Evolutionary conservation across 495 filamentous ascomycete genomes (phyloP).

Genomic region (Letharia columbiana): DNA sequence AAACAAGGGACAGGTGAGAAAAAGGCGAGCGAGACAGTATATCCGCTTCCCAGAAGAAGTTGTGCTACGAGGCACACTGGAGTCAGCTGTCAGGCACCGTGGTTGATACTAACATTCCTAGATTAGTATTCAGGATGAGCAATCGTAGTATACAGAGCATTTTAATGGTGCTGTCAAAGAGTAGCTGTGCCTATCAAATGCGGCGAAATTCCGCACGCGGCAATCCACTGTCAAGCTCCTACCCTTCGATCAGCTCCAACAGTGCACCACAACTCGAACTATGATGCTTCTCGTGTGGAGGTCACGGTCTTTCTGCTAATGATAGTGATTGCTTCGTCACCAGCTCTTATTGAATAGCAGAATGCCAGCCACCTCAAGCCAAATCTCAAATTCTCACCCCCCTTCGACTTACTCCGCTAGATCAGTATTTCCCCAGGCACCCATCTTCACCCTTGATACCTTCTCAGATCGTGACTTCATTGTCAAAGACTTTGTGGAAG

Average conservation of each 20-base stretch:
- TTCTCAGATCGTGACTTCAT: conserved; percentile 88
- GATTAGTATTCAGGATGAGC: not conserved
- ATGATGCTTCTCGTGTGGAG: not conserved
- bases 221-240: not conserved
- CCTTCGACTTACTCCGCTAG: conserved; percentile 37
- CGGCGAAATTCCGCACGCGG: not conserved
- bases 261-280: not conserved
- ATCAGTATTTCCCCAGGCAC: conserved; percentile 67
- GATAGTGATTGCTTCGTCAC: not conserved
- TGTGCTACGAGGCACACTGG: not conserved
- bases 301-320: not conserved
- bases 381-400: conserved; percentile 20
- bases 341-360: not conserved
- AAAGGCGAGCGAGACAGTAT: not conserved
- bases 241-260: not conserved
- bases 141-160: not conserved
- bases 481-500: conserved; percentile 93
- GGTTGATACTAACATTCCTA: not conserved
- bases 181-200: not conserved
- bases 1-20: conserved; percentile 6
- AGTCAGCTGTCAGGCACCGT: not conserved
- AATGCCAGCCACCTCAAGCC: conserved; percentile 23
- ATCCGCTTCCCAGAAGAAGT: not conserved
- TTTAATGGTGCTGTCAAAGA: not conserved
- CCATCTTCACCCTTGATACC: conserved; percentile 75